These are phyloP conservation scores for Straminergon stramineum DNA, from an alignment of 225 moss, liverwort and hornwort genomes.

Conservation along the genomic window DNA sequence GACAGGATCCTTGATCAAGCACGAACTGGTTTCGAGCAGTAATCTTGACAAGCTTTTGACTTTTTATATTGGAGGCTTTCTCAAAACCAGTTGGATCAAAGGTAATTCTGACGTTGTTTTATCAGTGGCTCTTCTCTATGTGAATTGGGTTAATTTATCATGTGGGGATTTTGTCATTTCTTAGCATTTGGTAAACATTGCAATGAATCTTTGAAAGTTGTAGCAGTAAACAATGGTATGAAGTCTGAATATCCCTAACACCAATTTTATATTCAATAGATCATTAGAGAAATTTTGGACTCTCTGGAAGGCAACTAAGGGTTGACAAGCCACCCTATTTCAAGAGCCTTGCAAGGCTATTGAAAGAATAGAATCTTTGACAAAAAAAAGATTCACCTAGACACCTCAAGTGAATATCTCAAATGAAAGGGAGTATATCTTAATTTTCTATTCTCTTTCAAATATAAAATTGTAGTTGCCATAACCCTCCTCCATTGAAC, in stretches of 20 bases:
- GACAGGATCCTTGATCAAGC: conserved; percentile 91
- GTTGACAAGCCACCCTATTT: too few relatives aligned
- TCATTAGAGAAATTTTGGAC: too few relatives aligned
- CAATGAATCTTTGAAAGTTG: background rate
- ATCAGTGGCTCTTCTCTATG: background rate
- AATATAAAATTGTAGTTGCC: too few relatives aligned
- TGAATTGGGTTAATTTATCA: background rate
- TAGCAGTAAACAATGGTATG: background rate
- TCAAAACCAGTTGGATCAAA: conserved; percentile 76
- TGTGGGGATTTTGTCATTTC: background rate
- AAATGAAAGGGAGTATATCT: too few relatives aligned
- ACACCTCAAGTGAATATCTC: too few relatives aligned
- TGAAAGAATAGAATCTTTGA: too few relatives aligned
- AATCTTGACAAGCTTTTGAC: conserved; percentile 64
- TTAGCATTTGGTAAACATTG: background rate
- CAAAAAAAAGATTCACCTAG: too few relatives aligned
- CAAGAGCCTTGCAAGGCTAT: too few relatives aligned
- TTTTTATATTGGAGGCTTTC: conserved; percentile 70
- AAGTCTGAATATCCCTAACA: background rate
- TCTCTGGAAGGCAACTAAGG: too few relatives aligned
- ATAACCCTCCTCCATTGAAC: too few relatives aligned
- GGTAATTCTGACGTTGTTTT: conserved; percentile 18
- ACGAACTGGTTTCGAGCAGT: conserved; percentile 59
- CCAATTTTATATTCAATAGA: background rate
- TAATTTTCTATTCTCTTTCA: too few relatives aligned